phyloP scores from a whole-genome alignment of 2,329 filamentous ascomycete species.

The Botrytis aclada region DNA sequence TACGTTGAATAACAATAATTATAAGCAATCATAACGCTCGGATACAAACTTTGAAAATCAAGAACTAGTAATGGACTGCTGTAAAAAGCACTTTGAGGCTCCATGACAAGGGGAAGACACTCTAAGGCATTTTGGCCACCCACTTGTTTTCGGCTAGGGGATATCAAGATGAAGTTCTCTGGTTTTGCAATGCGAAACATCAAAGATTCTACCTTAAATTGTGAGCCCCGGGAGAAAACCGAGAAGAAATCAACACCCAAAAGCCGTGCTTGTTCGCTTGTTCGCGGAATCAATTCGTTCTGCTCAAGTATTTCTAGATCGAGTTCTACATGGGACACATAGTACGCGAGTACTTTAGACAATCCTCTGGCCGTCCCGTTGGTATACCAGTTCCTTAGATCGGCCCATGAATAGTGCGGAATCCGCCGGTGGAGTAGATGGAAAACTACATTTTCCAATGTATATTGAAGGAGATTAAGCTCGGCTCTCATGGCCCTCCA shows the following conservation, averaged over 20 bases:
- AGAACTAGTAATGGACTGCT: slow-evolving; percentile 83
- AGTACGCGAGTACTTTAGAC: slow-evolving; percentile 74
- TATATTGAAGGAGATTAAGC: slow-evolving; percentile 87
- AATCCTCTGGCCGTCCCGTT: slow-evolving; percentile 67
- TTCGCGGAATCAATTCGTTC: slow-evolving; percentile 84
- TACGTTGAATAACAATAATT: slow-evolving; percentile 99
- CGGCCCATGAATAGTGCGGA: slow-evolving; percentile 78
- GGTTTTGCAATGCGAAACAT: slow-evolving; percentile 99
- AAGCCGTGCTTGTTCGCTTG: slow-evolving; percentile 89
- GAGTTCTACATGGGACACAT: slow-evolving; percentile 69
- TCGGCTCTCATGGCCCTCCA: slow-evolving; percentile 96
- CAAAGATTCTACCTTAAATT: slow-evolving; percentile 97
- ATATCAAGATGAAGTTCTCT: slow-evolving; percentile 87
- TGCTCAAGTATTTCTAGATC: slow-evolving; percentile 88
- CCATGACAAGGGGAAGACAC: slow-evolving; percentile 94
- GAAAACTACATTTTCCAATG: slow-evolving; percentile 92
- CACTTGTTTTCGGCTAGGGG: slow-evolving; percentile 87
- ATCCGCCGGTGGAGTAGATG: slow-evolving; percentile 84
- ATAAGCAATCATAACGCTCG: slow-evolving; percentile 98
- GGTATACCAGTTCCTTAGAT: slow-evolving; percentile 78
- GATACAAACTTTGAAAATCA: slow-evolving; percentile 95
- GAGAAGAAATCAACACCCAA: slow-evolving; percentile 96
- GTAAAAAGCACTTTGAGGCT: slow-evolving; percentile 93
- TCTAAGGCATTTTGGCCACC: slow-evolving; percentile 92
- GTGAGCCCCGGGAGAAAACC: slow-evolving; percentile 89